Percentiles rank a stretch among this genome's conserved stretches.
Conservation (phyloP, 805 yeast genomes). For the Pichia ethanolica region DNA sequence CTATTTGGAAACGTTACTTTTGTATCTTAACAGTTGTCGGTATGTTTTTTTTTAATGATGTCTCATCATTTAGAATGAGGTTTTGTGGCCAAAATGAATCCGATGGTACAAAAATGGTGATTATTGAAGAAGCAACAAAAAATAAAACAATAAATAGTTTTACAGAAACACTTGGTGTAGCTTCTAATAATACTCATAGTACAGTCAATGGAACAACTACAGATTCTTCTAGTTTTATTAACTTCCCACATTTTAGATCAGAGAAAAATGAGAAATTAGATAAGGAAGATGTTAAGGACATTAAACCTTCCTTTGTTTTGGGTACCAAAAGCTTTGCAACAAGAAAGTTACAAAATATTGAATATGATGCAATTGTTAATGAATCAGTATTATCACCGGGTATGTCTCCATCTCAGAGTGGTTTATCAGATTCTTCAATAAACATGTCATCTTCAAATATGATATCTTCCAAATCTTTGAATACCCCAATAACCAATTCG, state of each 20-base stretch:
- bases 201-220: background rate
- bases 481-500: background rate
- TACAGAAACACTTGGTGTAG: background rate
- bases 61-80: constrained; percentile 29
- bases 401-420: background rate
- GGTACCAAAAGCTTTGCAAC: constrained; percentile 25
- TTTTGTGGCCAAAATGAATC: constrained; percentile 11
- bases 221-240: background rate
- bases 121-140: constrained; percentile 21
- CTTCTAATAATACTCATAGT: background rate
- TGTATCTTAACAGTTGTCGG: constrained; percentile 47
- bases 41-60: constrained; percentile 36
- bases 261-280: constrained; percentile 1
- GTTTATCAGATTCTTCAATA: background rate
- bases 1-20: constrained; percentile 37
- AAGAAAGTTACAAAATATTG: constrained; percentile 19
- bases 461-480: background rate
- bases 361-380: constrained; percentile 19
- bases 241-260: constrained; percentile 7
- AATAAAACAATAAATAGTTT: background rate
- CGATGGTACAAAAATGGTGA: constrained; percentile 15
- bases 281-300: background rate
- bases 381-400: background rate
- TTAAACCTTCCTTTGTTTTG: constrained; percentile 23
- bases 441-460: background rate